These are phyloP conservation scores for Kickxella alabastrina DNA, from an alignment of 192 early-diverging fungal genomes.

Conservation along the genomic window DNA sequence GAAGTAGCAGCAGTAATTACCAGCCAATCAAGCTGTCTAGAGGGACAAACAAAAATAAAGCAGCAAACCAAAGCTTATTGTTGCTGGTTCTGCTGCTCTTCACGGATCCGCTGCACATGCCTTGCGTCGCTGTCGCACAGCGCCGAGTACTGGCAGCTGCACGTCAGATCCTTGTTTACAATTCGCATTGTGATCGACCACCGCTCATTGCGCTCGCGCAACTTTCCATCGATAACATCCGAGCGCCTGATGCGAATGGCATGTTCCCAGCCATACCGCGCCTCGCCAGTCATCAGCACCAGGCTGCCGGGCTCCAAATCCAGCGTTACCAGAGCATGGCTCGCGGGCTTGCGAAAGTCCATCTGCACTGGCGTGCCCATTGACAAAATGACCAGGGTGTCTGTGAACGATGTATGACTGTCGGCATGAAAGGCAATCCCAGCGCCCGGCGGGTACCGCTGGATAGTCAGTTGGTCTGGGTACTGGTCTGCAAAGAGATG, in stretches of 20 bases:
- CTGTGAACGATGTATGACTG: slow-evolving; percentile 46
- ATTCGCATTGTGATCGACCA: slow-evolving; percentile 38
- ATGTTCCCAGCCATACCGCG: slow-evolving; percentile 53
- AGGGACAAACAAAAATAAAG: not conserved
- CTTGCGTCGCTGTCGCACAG: slow-evolving; percentile 18
- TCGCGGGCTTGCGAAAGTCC: slow-evolving; percentile 49
- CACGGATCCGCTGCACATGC: slow-evolving; percentile 9
- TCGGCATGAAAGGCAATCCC: slow-evolving; percentile 56
- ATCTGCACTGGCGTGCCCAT: slow-evolving; percentile 53
- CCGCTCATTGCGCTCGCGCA: slow-evolving; percentile 22
- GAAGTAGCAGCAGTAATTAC: too few species aligned
- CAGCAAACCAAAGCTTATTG: too few species aligned
- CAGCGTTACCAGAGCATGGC: not conserved
- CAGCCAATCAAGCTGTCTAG: too few species aligned
- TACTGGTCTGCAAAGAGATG: not conserved
- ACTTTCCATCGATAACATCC: slow-evolving; percentile 31
- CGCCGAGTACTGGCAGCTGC: slow-evolving; percentile 14
- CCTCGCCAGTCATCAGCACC: slow-evolving; percentile 47
- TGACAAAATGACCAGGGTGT: slow-evolving; percentile 34
- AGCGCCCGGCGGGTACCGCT: slow-evolving; percentile 52
- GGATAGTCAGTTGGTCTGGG: slow-evolving; percentile 56
- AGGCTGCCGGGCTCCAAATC: slow-evolving; percentile 49
- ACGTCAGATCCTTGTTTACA: slow-evolving; percentile 5
- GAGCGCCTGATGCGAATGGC: slow-evolving; percentile 48
- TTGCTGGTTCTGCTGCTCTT: too few species aligned